Percentiles rank a stretch among this genome's conserved stretches.
phyloP scores from a whole-genome alignment of 768 basidiomycete genomes.

The Termitomyces sp. region DNA sequence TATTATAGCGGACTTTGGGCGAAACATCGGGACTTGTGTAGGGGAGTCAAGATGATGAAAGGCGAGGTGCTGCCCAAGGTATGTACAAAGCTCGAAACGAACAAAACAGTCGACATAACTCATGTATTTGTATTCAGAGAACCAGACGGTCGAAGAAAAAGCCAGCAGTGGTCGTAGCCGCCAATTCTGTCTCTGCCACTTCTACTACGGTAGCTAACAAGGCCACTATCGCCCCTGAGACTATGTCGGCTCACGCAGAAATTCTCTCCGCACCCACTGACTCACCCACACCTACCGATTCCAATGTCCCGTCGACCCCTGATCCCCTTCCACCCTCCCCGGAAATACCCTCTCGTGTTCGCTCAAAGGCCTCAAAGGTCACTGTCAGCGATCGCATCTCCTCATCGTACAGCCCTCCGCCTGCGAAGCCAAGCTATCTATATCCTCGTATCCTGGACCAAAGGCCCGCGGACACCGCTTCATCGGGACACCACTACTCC shows the following conservation, averaged over 20 bases:
- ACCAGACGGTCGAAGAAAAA: conserved; percentile 1
- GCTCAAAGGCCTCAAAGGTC: neutral
- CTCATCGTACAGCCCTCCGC: neutral
- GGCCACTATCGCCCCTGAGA: neutral
- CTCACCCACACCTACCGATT: neutral
- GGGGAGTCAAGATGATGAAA: conserved; percentile 6
- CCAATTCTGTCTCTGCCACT: neutral
- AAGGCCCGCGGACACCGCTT: no score
- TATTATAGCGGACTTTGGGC: conserved; percentile 7
- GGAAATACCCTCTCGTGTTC: neutral
- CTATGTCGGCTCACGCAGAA: neutral
- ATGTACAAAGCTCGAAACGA: neutral
- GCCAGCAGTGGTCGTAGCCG: no score
- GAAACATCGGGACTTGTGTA: conserved; percentile 8
- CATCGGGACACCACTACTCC: neutral
- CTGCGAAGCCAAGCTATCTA: neutral
- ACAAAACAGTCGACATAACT: neutral
- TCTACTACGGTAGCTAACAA: neutral
- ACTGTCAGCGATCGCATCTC: neutral
- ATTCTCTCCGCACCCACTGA: neutral
- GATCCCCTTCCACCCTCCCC: neutral
- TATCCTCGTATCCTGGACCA: neutral
- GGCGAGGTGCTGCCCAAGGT: conserved; percentile 6
- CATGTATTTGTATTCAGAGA: neutral
- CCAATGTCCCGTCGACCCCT: neutral